phyloP scores from a whole-genome alignment of 2,329 filamentous ascomycete species.

The Colletotrichum spinosum region DNA sequence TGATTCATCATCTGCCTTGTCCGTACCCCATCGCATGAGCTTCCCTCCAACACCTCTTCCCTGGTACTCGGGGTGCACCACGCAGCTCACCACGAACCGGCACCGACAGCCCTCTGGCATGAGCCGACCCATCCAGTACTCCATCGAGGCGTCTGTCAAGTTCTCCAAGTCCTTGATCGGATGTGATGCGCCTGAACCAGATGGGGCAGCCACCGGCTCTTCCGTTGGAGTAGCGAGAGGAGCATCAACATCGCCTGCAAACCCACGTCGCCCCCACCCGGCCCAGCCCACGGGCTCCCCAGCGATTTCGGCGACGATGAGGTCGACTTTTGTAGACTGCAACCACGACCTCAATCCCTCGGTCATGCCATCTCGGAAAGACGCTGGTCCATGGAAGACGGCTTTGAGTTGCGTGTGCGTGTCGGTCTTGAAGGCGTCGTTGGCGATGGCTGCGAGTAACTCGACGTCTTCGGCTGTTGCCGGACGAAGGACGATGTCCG shows the following conservation, averaged over 20 bases:
- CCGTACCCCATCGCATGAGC: conserved; percentile 48
- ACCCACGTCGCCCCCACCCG: conserved; percentile 47
- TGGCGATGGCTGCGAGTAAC: conserved; percentile 44
- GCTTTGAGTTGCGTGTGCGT: conserved; percentile 49
- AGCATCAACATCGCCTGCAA: conserved; percentile 41
- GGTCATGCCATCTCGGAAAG: conserved; percentile 42
- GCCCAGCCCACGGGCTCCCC: conserved; percentile 47
- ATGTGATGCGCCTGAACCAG: neutral
- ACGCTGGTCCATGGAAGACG: conserved; percentile 44
- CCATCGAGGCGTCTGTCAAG: conserved; percentile 46
- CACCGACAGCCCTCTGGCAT: conserved; percentile 44
- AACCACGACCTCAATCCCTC: conserved; percentile 41
- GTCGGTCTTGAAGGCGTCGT: conserved; percentile 46
- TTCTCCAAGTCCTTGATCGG: conserved; percentile 45
- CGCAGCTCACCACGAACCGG: conserved; percentile 49
- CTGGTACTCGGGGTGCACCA: conserved; percentile 47
- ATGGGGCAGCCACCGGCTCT: conserved; percentile 8
- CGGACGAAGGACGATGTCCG: conserved; percentile 9
- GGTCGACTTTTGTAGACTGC: conserved; percentile 40
- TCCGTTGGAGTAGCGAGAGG: conserved; percentile 33
- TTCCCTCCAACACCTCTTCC: conserved; percentile 47
- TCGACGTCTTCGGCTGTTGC: conserved; percentile 43
- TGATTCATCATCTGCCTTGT: conserved; percentile 44
- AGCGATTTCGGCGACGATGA: conserved; percentile 48
- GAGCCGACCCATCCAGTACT: conserved; percentile 42